Evolutionary conservation across 2,329 filamentous ascomycete species (phyloP), one percentile per base, ranked within the genome.

Genomic region (Phaeosphaeria sp.): DNA sequence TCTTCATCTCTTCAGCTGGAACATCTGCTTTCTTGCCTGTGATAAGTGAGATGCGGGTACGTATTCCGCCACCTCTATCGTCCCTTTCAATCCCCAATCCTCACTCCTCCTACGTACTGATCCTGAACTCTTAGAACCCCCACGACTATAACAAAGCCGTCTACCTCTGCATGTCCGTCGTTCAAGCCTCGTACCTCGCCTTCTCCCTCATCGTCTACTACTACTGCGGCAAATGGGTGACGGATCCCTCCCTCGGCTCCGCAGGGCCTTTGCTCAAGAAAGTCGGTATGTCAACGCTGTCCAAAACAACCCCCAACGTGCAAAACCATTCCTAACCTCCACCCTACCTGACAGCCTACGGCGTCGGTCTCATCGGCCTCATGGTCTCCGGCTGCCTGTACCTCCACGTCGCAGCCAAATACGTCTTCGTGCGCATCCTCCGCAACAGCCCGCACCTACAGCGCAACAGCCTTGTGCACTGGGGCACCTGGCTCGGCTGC

Each of bases 1-100:
- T 89, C 60, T 87, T 89, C 72, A 82, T 84, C 55, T 85, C 85
- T 1, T 82, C 81, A 6, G 84, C 86, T 0, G 85, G 83, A 18
- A 88, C 86, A 0, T 84, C 82, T 0, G 85, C 85, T 1, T 89
- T 89, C 66, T 75, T 89, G 1, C 85, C 86, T 4, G 85, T 90
- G 56, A 89, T 89, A 50, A 85, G 83, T 0, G 88, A 90, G 76
- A 90, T 90, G 86, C 79, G 59, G 7, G 44, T 46, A 46, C 22
- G 22, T 25, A 20, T 46, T n/a, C n/a, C n/a, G n/a, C n/a, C n/a
- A n/a, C n/a, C n/a, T n/a, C n/a, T n/a, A n/a, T n/a, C n/a, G n/a
- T n/a, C n/a, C n/a, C n/a, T n/a, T n/a, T n/a, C n/a, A n/a, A n/a
- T n/a, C n/a, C 18, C 18, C 36, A 41, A 41, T 18, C 42, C n/a